A percentile compares a stretch with the other conserved stretches of the same genome.
These are phyloP conservation scores for Phytophthora sp. DNA, from an alignment of 352 stramenopile species.

Conservation along the genomic window DNA sequence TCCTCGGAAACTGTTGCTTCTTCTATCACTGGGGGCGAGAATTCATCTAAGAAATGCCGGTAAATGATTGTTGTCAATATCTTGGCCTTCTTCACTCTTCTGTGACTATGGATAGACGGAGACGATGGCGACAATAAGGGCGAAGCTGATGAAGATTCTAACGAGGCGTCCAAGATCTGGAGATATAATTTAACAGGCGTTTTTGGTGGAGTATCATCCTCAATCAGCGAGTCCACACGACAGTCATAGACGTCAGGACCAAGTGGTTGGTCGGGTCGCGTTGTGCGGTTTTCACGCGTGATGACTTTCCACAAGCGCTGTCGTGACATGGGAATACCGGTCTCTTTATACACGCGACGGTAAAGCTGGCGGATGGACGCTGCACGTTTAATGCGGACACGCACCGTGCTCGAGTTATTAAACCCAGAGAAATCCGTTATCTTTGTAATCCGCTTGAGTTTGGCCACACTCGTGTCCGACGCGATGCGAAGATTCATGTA, in stretches of 20 bases:
- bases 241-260: constrained; percentile 45
- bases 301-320: constrained; percentile 89
- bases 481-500: constrained; percentile 84
- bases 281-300: constrained; percentile 83
- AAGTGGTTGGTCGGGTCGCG: constrained; percentile 71
- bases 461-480: constrained; percentile 69
- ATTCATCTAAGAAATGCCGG: constrained; percentile 68
- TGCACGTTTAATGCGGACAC: constrained; percentile 70
- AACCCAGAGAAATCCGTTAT: constrained; percentile 82
- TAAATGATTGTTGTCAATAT: constrained; percentile 41
- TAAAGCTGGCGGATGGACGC: constrained; percentile 75
- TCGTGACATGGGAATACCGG: constrained; percentile 62
- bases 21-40: constrained; percentile 46
- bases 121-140: constrained; percentile 23
- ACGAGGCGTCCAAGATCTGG: constrained; percentile 56
- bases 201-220: constrained; percentile 76
- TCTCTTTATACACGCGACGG: constrained; percentile 60
- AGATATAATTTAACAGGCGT: constrained; percentile 74
- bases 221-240: constrained; percentile 68
- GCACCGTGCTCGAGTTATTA: constrained; percentile 59
- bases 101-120: constrained; percentile 20
- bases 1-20: constrained; percentile 25
- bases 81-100: constrained; percentile 1
- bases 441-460: constrained; percentile 80
- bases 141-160: constrained; percentile 2